These are phyloP conservation scores for Aspergillus steynii DNA, from an alignment of 495 filamentous ascomycete genomes.

Conservation along the genomic window DNA sequence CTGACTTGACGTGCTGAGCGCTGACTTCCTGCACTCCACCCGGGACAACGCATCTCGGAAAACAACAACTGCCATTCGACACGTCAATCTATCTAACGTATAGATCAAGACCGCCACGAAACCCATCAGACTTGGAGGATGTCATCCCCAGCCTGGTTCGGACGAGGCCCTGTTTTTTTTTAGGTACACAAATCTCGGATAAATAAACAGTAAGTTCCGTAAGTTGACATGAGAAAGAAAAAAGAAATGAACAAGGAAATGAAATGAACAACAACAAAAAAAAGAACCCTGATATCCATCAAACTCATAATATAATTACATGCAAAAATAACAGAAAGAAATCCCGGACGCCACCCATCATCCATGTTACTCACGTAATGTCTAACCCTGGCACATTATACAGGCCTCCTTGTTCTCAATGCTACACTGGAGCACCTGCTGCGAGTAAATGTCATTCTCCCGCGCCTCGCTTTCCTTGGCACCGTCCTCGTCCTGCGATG, in stretches of 20 bases:
- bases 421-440: conserved; percentile 87
- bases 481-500: conserved; percentile 48
- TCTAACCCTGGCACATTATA: conserved; percentile 84
- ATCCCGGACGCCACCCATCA: conserved; percentile 10
- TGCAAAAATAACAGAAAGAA: conserved; percentile 23
- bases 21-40: background rate
- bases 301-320: conserved; percentile 46
- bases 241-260: background rate
- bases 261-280: conserved; percentile 4
- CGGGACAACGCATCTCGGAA: background rate
- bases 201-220: background rate
- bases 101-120: background rate
- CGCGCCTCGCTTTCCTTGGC: conserved; percentile 68
- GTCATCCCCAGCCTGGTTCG: background rate
- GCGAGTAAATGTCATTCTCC: conserved; percentile 89
- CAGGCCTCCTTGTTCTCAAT: conserved; percentile 91
- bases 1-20: background rate
- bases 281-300: conserved; percentile 30
- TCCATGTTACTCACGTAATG: conserved; percentile 6
- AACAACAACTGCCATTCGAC: background rate
- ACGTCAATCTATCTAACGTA: background rate
- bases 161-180: background rate
- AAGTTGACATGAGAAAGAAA: background rate
- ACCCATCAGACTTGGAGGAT: background rate
- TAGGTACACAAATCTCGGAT: background rate